phyloP scores from a whole-genome alignment of 768 basidiomycete species.

The Lactifluus pinguis region DNA sequence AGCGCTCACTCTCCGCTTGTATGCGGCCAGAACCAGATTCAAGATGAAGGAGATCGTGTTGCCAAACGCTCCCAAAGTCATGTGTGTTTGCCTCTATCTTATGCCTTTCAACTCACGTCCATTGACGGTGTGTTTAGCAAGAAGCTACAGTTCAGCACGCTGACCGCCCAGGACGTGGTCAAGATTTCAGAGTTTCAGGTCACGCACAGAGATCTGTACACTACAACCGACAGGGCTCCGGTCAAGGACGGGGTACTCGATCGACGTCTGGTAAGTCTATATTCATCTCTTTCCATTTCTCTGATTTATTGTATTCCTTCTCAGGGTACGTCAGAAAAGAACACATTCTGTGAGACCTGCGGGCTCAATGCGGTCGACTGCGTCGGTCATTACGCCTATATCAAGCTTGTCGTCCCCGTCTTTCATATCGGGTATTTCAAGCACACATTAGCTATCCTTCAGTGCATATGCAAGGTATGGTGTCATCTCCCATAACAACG shows the following conservation, averaged over 20 bases:
- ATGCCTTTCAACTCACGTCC: background rate
- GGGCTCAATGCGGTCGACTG: constrained; percentile 87
- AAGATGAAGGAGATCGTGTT: constrained; percentile 16
- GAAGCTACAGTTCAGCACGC: constrained; percentile 89
- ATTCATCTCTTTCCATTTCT: background rate
- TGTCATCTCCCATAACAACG: background rate
- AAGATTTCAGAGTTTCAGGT: constrained; percentile 95
- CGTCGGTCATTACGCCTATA: constrained; percentile 98
- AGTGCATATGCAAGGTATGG: constrained; percentile 92
- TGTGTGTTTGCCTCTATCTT: background rate
- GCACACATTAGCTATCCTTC: constrained; percentile 86
- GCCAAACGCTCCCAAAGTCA: constrained; percentile 17
- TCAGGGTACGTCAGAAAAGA: constrained; percentile 93
- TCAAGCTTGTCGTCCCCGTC: constrained; percentile 92
- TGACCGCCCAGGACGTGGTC: constrained; percentile 93
- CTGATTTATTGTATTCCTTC: background rate
- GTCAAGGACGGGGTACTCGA: constrained; percentile 92
- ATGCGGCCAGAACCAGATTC: background rate
- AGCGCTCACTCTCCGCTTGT: background rate
- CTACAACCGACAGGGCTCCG: constrained; percentile 70
- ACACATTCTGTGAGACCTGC: constrained; percentile 89
- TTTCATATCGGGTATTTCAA: constrained; percentile 99
- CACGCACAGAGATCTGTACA: constrained; percentile 87
- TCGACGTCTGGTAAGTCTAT: constrained; percentile 63
- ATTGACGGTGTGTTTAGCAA: constrained; percentile 46